Evolutionary conservation across 1,284 basidiomycete genomes (phyloP), one percentile per base, ranked within the genome.

Genomic region (Marasmius fiardii): DNA sequence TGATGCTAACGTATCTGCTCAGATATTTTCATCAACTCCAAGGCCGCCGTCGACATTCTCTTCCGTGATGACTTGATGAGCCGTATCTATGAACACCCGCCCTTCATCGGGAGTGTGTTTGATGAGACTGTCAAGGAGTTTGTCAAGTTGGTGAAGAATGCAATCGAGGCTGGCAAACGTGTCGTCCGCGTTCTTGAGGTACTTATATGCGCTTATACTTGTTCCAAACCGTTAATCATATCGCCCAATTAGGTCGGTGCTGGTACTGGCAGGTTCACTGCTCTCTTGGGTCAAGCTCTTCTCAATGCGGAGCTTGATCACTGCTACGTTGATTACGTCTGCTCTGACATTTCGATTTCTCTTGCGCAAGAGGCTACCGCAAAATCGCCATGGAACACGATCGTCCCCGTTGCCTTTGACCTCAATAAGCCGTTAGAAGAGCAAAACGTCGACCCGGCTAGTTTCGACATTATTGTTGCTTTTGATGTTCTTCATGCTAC

Each of bases 111-210:
- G 18, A 51, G 52, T 6, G 55, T 63, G 1, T 61, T 64, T 24
- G 55, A 64, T 18, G 43, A 58, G 43, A 52, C 54, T n/a, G 55
- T 55, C 23, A 16, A 39, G 10, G 44, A 52, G 18, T 61, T 66
- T 52, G 48, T 62, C 20, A 55, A 58, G 24, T 49, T 63, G 12
- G 60, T 62, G n/a, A 51, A 39, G 5, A 33, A 37, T 24, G 54
- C 54, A n/a, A 47, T 51, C 8, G 24, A 33, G 5, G 51, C 56
- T 33, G 65, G 64, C 21, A 66, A 65, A 49, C 60, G 55, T 4
- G 64, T 64, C 8, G 47, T 65, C 14, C 54, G 63, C 5, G 60
- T 66, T 20, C 53, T 66, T 16, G 65, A 66, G 53, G 59, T 66
- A 26, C 61, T n/a, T n/a, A 64, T 49, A 12, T 12, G 16, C n/a